Base-by-base conservation (phyloP, 208 protist species). In the Leishmania gerbilli region DNA sequence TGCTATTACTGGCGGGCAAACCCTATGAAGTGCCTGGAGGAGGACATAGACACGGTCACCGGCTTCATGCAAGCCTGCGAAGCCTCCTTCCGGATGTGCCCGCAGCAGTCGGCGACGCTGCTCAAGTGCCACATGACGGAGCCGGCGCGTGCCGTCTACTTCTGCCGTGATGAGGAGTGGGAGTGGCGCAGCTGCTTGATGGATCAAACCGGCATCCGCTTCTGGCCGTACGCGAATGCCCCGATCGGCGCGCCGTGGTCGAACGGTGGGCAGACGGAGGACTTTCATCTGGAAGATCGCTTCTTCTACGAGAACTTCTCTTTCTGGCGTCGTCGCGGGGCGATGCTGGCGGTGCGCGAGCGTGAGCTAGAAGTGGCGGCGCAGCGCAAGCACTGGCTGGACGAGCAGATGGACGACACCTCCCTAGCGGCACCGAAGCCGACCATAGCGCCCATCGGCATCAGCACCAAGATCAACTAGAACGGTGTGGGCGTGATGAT, bases 101-200 rank as follows among this genome's bases (percentile, higher is more conserved):
- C 95, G 56, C 95, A 98, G 83, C 92, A 96, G 84, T 95, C 91
- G 80, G 93, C 95, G 27, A 98, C 93, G 74, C 84, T 98, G 79
- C 87, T 98, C 31, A 98, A 98, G 89, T 98, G 95, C 83, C 95
- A 98, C 90, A 96, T 96, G 95, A 98, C 95, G 53, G 93, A 98
- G 84, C 95, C 95, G 13, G 91, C 92, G 19, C 90, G 90, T 72
- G 95, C 93, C n/a, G 89, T 98, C 37, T 98, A 89, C 71, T 98
- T 98, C 87, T 98, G 95, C 84, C 92, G 95, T 45, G 95, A 98
- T 79, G 95, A 98, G 80, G 95, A 98, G 87, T 98, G 93, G 92
- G 93, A 98, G 89, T 98, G 95, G 95, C 95, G 95, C n/a, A 96
- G 83, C 65, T 98, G 95, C 81, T 76, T 98, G 74, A 98, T 98